Evolutionary conservation across 495 filamentous ascomycete species (phyloP).

Genomic region (Hyphodiscus hymeniophilus): DNA sequence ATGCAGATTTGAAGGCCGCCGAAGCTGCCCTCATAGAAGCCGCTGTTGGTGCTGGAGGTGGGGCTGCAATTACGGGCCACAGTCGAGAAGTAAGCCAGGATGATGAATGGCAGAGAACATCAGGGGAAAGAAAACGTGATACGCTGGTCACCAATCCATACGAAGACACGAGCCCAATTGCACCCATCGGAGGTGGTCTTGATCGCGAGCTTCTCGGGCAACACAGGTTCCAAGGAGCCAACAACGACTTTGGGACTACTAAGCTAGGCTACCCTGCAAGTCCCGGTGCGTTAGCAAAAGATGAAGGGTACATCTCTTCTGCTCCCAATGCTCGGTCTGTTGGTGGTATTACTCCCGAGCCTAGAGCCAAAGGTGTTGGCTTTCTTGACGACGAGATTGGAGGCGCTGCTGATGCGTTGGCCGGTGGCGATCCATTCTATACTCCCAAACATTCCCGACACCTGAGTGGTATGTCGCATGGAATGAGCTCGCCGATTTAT

Average conservation of each 20-base stretch:
- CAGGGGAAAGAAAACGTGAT: conserved; percentile 46
- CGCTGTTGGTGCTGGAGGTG: conserved; percentile 35
- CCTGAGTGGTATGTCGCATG: conserved; percentile 84
- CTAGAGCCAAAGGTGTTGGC: conserved; percentile 49
- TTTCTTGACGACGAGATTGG: conserved; percentile 44
- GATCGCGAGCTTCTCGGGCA: conserved; percentile 40
- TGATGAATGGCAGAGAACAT: conserved; percentile 39
- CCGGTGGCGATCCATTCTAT: conserved; percentile 49
- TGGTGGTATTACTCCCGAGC: conserved; percentile 50
- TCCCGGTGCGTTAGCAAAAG: conserved; percentile 46
- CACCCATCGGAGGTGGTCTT: conserved; percentile 38
- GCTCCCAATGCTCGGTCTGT: conserved; percentile 58
- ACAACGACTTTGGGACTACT: conserved; percentile 26
- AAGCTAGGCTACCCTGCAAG: conserved; percentile 25
- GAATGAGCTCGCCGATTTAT: conserved; percentile 80
- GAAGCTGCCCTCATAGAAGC: conserved; percentile 34
- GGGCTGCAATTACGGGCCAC: conserved; percentile 33
- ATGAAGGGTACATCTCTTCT: conserved; percentile 90
- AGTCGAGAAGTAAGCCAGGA: conserved; percentile 40
- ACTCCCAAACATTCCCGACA: conserved; percentile 55
- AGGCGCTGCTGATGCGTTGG: conserved; percentile 50
- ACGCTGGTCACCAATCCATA: conserved; percentile 51
- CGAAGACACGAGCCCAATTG: conserved; percentile 41
- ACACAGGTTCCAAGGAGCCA: conserved; percentile 26
- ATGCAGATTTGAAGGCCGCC: conserved; percentile 24